These are phyloP conservation scores for Gracilaria caudata DNA, from an alignment of 23 red algal species.

Conservation along the genomic window DNA sequence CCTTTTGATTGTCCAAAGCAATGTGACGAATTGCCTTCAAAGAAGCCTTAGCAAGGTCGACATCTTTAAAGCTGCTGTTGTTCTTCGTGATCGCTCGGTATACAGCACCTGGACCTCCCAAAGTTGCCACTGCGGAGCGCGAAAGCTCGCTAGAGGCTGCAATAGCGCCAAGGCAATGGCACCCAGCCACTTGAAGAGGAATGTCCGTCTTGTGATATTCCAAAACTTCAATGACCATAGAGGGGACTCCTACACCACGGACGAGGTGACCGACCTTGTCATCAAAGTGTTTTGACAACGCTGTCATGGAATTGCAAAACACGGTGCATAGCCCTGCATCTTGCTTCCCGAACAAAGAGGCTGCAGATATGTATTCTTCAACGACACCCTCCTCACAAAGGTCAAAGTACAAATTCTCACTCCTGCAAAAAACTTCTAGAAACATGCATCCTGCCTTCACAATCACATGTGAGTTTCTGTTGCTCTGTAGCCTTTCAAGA, in stretches of 20 bases:
- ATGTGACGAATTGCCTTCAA: constrained; percentile 60
- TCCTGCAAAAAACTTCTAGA: constrained; percentile 24
- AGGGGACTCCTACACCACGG: constrained; percentile 47
- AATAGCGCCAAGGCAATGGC: constrained; percentile 44
- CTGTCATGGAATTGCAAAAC: constrained; percentile 57
- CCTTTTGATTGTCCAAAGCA: constrained; percentile 56
- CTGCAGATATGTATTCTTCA: constrained; percentile 57
- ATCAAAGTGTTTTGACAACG: constrained; percentile 45
- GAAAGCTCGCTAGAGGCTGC: constrained; percentile 57
- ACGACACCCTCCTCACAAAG: constrained; percentile 61
- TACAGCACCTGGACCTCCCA: constrained; percentile 60
- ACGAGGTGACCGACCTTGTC: constrained; percentile 64
- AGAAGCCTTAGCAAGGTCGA: constrained; percentile 49
- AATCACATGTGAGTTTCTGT: constrained; percentile 33
- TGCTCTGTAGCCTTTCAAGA: constrained; percentile 25
- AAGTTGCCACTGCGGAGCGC: constrained; percentile 63
- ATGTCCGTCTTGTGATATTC: constrained; percentile 40
- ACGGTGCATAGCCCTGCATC: constrained; percentile 38
- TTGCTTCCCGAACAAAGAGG: constrained; percentile 19
- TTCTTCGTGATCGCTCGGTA: constrained; percentile 69
- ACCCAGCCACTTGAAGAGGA: constrained; percentile 45
- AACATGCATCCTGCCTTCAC: constrained; percentile 18
- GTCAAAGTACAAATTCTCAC: constrained; percentile 49
- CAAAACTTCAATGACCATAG: constrained; percentile 52
- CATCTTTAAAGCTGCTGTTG: constrained; percentile 56